Evolutionary conservation across 2,329 filamentous ascomycete genomes (phyloP).

Genomic region (Fonsecaea nubica): DNA sequence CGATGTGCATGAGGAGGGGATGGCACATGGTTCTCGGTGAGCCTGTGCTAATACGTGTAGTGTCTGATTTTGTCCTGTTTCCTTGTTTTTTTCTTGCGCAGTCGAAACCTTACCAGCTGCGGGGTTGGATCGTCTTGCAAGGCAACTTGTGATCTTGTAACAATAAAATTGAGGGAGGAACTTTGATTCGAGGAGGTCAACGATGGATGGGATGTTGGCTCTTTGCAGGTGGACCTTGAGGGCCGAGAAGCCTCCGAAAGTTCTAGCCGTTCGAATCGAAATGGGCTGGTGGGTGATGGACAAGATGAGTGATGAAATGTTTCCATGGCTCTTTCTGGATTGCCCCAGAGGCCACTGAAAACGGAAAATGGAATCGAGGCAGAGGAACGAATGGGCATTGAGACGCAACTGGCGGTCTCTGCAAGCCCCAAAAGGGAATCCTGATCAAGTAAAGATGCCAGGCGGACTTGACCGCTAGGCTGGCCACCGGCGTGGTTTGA

Average conservation of each 20-base stretch:
- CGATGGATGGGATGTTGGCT: neutral
- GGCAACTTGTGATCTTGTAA: neutral
- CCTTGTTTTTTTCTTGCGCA: neutral
- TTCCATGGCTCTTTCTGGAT: slow-evolving; percentile 2
- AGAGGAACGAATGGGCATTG: neutral
- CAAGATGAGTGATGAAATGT: slow-evolving; percentile 3
- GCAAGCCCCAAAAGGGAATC: neutral
- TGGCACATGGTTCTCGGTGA: neutral
- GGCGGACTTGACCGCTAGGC: slow-evolving; percentile 20
- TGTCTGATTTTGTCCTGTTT: neutral
- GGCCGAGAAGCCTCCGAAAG: neutral
- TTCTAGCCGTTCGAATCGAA: neutral
- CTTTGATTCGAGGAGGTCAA: neutral
- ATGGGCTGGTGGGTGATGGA: neutral
- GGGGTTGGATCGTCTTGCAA: neutral
- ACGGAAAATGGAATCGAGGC: neutral
- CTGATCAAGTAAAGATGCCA: slow-evolving; percentile 7
- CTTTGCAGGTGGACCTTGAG: neutral
- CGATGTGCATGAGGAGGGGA: neutral
- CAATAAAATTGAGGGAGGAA: neutral
- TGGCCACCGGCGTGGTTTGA: slow-evolving; percentile 10
- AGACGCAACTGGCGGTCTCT: neutral
- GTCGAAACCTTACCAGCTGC: neutral
- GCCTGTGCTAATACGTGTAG: neutral
- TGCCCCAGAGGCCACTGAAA: neutral